These are phyloP conservation scores for Heliocybe sulcata DNA, from an alignment of 1,284 basidiomycete species.

Conservation along the genomic window DNA sequence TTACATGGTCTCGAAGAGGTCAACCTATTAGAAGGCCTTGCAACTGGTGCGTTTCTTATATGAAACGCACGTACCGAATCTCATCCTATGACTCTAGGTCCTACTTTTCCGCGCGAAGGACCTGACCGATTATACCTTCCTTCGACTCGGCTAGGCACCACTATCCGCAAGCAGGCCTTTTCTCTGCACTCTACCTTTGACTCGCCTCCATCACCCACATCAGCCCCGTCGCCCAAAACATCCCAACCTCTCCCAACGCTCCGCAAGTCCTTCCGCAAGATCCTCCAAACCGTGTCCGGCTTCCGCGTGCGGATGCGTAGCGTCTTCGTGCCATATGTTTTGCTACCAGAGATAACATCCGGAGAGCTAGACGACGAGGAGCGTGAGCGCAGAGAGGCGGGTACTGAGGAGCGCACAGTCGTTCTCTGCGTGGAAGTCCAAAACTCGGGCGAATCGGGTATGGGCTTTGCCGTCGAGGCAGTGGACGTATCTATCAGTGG, in stretches of 20 bases:
- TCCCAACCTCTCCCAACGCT: slow-evolving; percentile 37
- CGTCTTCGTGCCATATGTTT: slow-evolving; percentile 77
- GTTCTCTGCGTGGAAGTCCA: slow-evolving; percentile 84
- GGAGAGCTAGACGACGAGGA: slow-evolving; percentile 38
- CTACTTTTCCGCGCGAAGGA: slow-evolving; percentile 32
- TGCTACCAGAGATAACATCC: slow-evolving; percentile 31
- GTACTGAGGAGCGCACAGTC: slow-evolving; percentile 74
- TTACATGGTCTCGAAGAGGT: slow-evolving; percentile 66
- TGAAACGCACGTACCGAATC: neutral
- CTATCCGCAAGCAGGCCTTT: slow-evolving; percentile 56
- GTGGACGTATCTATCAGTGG: slow-evolving; percentile 71
- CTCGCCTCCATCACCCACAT: slow-evolving; percentile 33
- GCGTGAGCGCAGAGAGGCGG: slow-evolving; percentile 52
- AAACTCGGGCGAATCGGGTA: slow-evolving; percentile 55
- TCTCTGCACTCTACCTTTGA: slow-evolving; percentile 37
- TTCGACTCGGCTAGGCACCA: slow-evolving; percentile 56
- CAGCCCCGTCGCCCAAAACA: slow-evolving; percentile 16
- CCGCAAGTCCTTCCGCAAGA: slow-evolving; percentile 80
- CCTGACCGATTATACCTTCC: slow-evolving; percentile 40
- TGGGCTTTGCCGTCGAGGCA: slow-evolving; percentile 66
- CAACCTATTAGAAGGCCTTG: slow-evolving; percentile 68
- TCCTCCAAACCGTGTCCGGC: slow-evolving; percentile 69
- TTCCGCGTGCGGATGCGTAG: slow-evolving; percentile 86
- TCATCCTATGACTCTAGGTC: slow-evolving; percentile 24
- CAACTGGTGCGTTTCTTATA: slow-evolving; percentile 32